phyloP scores from a whole-genome alignment of 106 monocot species.

The Cymbidium sinense region DNA sequence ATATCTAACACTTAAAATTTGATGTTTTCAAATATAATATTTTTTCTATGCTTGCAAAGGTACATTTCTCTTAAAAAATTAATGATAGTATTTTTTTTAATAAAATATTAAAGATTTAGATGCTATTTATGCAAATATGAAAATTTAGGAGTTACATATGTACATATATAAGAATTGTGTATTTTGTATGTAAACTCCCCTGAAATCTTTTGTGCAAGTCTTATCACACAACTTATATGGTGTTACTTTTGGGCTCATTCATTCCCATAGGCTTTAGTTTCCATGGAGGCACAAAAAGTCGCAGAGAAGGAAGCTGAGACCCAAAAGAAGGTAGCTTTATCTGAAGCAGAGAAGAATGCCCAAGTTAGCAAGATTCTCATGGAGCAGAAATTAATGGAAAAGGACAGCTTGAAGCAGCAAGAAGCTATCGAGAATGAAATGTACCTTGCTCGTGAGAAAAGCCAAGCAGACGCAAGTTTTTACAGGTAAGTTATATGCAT shows the following conservation, averaged over 20 bases:
- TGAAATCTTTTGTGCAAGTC: neutral
- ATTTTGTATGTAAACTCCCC: no score
- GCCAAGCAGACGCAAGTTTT: constrained; percentile 75
- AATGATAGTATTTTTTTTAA: no score
- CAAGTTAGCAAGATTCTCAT: constrained; percentile 90
- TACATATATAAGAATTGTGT: no score
- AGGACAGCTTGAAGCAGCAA: constrained; percentile 72
- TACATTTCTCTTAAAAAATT: no score
- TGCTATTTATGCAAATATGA: no score
- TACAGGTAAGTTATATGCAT: constrained; percentile 41
- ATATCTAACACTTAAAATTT: no score
- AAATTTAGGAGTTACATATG: no score
- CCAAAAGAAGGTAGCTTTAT: constrained; percentile 84
- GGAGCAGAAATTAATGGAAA: constrained; percentile 96
- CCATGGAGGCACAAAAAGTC: constrained; percentile 92
- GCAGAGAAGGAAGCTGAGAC: constrained; percentile 98
- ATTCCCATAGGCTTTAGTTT: constrained; percentile 67
- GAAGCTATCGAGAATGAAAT: constrained; percentile 86
- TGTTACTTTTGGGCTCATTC: constrained; percentile 1
- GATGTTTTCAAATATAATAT: no score
- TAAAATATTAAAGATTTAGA: no score
- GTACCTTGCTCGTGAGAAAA: constrained; percentile 81
- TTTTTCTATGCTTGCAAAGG: no score
- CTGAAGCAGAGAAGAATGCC: constrained; percentile 94
- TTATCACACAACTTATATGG: no score